Percentiles rank a stretch among this genome's conserved stretches.
phyloP scores from a whole-genome alignment of 1,139 yeast species.

The Schizosaccharomyces versatilis region DNA sequence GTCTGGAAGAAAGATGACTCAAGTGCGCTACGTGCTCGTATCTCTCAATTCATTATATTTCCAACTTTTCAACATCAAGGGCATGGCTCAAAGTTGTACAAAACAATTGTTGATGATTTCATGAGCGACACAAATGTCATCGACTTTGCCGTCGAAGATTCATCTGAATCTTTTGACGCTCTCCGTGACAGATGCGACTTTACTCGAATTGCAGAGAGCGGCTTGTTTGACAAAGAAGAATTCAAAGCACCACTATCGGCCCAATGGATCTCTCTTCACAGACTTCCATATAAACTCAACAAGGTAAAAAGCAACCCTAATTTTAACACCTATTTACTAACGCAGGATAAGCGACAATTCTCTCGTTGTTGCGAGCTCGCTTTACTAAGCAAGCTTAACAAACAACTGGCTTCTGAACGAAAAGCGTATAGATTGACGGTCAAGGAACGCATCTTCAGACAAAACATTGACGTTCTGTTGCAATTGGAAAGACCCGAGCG shows the following conservation, averaged over 20 bases:
- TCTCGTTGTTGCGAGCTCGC: slow-evolving; percentile 58
- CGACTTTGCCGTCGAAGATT: slow-evolving; percentile 84
- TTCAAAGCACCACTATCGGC: slow-evolving; percentile 18
- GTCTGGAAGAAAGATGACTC: slow-evolving; percentile 24
- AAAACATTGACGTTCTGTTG: slow-evolving; percentile 52
- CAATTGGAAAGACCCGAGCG: slow-evolving; percentile 41
- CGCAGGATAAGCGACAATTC: slow-evolving; percentile 33
- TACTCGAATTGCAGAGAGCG: slow-evolving; percentile 25
- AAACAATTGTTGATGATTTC: slow-evolving; percentile 34
- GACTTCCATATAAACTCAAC: slow-evolving; percentile 37
- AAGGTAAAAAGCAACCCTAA: slow-evolving; percentile 14
- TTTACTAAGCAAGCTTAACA: slow-evolving; percentile 25
- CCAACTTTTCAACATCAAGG: slow-evolving; percentile 60
- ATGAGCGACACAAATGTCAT: slow-evolving; percentile 28
- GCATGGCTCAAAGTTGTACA: slow-evolving; percentile 46
- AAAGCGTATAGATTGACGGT: slow-evolving; percentile 35
- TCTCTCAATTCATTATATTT: slow-evolving; percentile 66
- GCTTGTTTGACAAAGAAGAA: slow-evolving; percentile 16
- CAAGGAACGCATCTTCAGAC: slow-evolving; percentile 48
- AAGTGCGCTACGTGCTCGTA: slow-evolving; percentile 33
- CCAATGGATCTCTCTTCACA: slow-evolving; percentile 26
- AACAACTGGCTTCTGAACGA: slow-evolving; percentile 16
- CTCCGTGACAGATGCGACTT: slow-evolving; percentile 69
- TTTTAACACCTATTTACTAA: not conserved
- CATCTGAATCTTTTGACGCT: slow-evolving; percentile 81